Base-by-base conservation (phyloP, 805 yeast genomes). In the Saccharomycopsis sp. region DNA sequence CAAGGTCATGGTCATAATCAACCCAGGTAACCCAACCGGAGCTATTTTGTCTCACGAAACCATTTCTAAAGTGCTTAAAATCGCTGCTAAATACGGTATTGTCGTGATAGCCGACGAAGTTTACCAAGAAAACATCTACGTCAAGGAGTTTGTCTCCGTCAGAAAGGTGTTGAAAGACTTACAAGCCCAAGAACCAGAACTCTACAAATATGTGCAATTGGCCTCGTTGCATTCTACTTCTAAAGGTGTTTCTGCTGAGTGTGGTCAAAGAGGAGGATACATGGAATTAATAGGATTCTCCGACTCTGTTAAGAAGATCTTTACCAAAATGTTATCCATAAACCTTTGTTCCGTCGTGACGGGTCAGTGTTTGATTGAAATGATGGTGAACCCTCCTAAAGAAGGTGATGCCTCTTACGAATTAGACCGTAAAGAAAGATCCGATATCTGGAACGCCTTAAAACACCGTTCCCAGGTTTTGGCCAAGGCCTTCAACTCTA, bases 201-300 rank as follows among this genome's bases (percentile, higher is more conserved):
- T 71, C 35, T 93, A 83, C 71, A 79, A 80, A 54, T 76, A 83
- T 61, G 93, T 94, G 47, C 96, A 90, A 70, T 78, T 94, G 59
- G 97, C 96, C 1, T 92, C 98, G 1, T 76, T 94, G 65, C 98
- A 94, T 72, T 91, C 98, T n/a, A 90, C 96, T 50, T 93, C 98
- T 12, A 94, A 94, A 73, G 99, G 99, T 71, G 90, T 91, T 65
- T 81, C 90, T 63, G 99, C 99, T 63, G 99, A 94, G 74, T 94
- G 99, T 79, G 99, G 99, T 61, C 99, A 94, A 76, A 85, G 99
- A 74, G 99, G 98, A 67, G 99, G 99, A 3, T 94, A 92, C 77
- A 88, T 94, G 94, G 99, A 94, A 73, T 74, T 92, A 5, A 80
- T 86, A 9, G 97, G 97, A 0, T 88, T 94, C 73, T 75, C 79